These are phyloP conservation scores for Viola pubescens DNA, from an alignment of 441 rosid genomes.

Conservation along the genomic window DNA sequence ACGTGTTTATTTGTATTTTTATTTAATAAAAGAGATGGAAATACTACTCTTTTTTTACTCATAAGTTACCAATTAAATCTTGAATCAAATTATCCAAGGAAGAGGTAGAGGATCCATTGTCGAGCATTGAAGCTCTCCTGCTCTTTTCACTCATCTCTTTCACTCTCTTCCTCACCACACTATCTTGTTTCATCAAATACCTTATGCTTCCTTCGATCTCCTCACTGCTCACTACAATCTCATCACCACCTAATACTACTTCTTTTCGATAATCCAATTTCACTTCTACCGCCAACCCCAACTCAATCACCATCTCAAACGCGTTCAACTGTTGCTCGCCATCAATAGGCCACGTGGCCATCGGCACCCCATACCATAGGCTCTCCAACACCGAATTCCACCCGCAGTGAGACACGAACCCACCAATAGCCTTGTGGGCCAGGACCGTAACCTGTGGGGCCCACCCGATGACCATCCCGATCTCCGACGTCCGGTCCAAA, in stretches of 20 bases:
- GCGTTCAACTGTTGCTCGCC: constrained; percentile 55
- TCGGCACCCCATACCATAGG: constrained; percentile 40
- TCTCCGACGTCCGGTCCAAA: constrained; percentile 19
- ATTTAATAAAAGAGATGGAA: background rate
- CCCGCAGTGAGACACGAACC: constrained; percentile 52
- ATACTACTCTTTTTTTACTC: background rate
- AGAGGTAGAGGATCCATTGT: constrained; percentile 27
- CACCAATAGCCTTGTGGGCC: constrained; percentile 30
- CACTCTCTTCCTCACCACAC: constrained; percentile 16
- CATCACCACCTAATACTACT: background rate
- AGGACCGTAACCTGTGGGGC: constrained; percentile 31
- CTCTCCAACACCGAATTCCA: constrained; percentile 52
- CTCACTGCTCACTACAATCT: constrained; percentile 1
- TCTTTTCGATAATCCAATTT: constrained; percentile 31
- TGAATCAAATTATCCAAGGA: constrained; percentile 20
- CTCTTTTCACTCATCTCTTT: constrained; percentile 27
- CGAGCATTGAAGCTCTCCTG: constrained; percentile 19
- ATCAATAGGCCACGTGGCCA: constrained; percentile 42
- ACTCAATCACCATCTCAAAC: constrained; percentile 32
- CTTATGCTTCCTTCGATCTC: constrained; percentile 32
- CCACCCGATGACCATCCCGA: constrained; percentile 43
- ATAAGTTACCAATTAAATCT: constrained; percentile 13
- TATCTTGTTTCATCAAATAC: constrained; percentile 29
- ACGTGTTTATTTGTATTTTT: background rate
- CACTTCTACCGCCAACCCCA: constrained; percentile 35